These are phyloP conservation scores for Penicillium simplicissimum DNA, from an alignment of 495 filamentous ascomycete species.

Conservation along the genomic window DNA sequence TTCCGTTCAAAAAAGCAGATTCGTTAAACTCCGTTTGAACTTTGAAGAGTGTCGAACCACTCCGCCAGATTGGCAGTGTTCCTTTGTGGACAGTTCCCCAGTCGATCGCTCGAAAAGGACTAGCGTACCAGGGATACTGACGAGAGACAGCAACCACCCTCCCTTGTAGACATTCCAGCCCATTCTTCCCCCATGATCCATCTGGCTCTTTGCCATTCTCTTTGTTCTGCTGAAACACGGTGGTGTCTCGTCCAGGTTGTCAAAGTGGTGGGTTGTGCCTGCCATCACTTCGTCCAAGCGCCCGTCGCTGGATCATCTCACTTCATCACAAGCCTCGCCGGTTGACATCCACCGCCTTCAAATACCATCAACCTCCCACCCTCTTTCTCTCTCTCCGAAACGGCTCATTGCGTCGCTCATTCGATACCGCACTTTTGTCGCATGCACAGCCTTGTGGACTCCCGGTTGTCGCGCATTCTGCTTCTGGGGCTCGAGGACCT, in stretches of 20 bases:
- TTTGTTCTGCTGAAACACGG: conserved; percentile 23
- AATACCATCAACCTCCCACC: not conserved
- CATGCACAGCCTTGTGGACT: conserved; percentile 13
- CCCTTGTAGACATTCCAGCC: conserved; percentile 27
- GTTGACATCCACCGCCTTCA: not conserved
- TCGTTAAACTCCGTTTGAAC: not conserved
- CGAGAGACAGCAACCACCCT: conserved; percentile 27
- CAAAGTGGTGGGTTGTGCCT: conserved; percentile 5
- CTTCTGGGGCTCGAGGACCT: conserved; percentile 19
- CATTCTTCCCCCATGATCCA: conserved; percentile 19
- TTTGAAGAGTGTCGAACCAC: not conserved
- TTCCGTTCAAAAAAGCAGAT: not conserved
- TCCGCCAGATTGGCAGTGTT: not conserved
- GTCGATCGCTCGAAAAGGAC: conserved; percentile 23
- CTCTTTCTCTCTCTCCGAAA: not conserved
- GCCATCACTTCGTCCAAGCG: conserved; percentile 8
- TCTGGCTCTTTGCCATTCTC: conserved; percentile 25
- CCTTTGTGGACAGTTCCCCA: not conserved
- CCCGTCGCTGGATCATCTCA: conserved; percentile 5
- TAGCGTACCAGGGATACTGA: conserved; percentile 39
- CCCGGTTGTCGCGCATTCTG: conserved; percentile 11
- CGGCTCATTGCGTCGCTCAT: not conserved
- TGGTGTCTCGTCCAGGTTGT: not conserved
- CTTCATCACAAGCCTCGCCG: conserved; percentile 6
- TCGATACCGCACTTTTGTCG: not conserved